Evolutionary conservation across 495 filamentous ascomycete genomes (phyloP), one percentile per base, ranked within the genome.

Genomic region (Amniculicola lignicola): DNA sequence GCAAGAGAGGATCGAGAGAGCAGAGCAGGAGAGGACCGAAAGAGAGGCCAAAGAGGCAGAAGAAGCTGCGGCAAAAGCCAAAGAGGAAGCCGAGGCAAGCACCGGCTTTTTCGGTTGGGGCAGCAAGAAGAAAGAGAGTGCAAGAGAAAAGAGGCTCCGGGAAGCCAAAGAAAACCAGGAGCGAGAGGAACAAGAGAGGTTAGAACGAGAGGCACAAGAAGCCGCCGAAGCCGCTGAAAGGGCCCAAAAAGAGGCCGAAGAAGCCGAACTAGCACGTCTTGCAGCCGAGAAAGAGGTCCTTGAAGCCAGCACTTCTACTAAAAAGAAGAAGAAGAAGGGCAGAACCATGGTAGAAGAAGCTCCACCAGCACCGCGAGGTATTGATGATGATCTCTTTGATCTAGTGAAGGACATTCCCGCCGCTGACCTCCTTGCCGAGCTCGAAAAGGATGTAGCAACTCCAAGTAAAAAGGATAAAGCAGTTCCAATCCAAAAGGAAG

Each of bases 221-320:
- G 51, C 62, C 7, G 57, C 53, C 36, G 57, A 51, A 18, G 62
- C 57, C 35, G 61, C 55, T 18, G 61, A 55, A 25, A 12, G 31
- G 25, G 62, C 62, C 15, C 29, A 42, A 41, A 61, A 54, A 31
- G 62, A 64, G 24, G 57, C 57, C 31, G 62, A 61, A 33, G 57
- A 61, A 24, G 62, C 62, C 14, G 62, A 65, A 41, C 59, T 61
- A 16, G 66, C 67, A 10, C 53, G 64, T 18, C 38, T 61, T 15
- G 68, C 67, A 1, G 69, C 69, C 22, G 65, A 67, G 16, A 61
- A 71, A 22, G 69, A 71, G 23, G 60, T 70, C 10, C 39, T 70
- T 7, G 63, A 51, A 9, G 58, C 65, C 15, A 49, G 64, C 12
- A 64, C 70, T 37, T 60, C 63, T 35, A 64, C 62, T 11, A 57